Percentiles rank a stretch among this genome's conserved stretches.
phyloP scores from a whole-genome alignment of 352 stramenopile species.

The Phytophthora citrophthora region DNA sequence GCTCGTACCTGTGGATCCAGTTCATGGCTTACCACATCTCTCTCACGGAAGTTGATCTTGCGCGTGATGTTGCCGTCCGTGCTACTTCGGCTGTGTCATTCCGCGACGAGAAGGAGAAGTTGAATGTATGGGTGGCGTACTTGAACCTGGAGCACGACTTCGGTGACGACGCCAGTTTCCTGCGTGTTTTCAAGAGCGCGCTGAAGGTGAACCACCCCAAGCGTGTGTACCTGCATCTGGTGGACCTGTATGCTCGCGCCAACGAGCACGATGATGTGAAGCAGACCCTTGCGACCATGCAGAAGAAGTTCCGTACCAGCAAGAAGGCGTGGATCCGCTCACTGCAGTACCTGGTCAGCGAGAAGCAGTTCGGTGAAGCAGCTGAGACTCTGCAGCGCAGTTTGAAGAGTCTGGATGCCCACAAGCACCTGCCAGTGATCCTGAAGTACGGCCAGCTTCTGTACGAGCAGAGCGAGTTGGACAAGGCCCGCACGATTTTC shows the following conservation, averaged over 20 bases:
- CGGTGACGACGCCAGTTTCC: slow-evolving; percentile 90
- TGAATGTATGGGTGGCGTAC: slow-evolving; percentile 97
- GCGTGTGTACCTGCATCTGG: slow-evolving; percentile 94
- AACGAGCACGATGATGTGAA: slow-evolving; percentile 73
- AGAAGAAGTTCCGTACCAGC: slow-evolving; percentile 93
- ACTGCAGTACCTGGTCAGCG: slow-evolving; percentile 87
- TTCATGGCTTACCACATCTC: slow-evolving; percentile 98
- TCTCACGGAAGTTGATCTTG: slow-evolving; percentile 93
- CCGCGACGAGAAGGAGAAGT: slow-evolving; percentile 96
- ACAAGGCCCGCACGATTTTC: slow-evolving; percentile 96
- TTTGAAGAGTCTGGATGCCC: slow-evolving; percentile 90
- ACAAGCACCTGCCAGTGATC: slow-evolving; percentile 96
- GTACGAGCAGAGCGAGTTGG: slow-evolving; percentile 93
- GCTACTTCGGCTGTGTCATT: slow-evolving; percentile 96
- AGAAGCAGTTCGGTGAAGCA: slow-evolving; percentile 73
- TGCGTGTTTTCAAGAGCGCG: slow-evolving; percentile 92
- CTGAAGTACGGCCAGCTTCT: slow-evolving; percentile 96
- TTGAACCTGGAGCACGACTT: slow-evolving; percentile 97
- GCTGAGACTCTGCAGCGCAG: slow-evolving; percentile 92
- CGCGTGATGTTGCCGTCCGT: slow-evolving; percentile 92
- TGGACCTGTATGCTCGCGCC: slow-evolving; percentile 91
- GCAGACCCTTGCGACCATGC: slow-evolving; percentile 82
- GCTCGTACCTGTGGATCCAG: slow-evolving; percentile 97
- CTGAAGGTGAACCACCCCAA: slow-evolving; percentile 96
- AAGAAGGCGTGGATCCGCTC: slow-evolving; percentile 91